phyloP scores from a whole-genome alignment of 495 filamentous ascomycete genomes.

The Penicillium pulvis region DNA sequence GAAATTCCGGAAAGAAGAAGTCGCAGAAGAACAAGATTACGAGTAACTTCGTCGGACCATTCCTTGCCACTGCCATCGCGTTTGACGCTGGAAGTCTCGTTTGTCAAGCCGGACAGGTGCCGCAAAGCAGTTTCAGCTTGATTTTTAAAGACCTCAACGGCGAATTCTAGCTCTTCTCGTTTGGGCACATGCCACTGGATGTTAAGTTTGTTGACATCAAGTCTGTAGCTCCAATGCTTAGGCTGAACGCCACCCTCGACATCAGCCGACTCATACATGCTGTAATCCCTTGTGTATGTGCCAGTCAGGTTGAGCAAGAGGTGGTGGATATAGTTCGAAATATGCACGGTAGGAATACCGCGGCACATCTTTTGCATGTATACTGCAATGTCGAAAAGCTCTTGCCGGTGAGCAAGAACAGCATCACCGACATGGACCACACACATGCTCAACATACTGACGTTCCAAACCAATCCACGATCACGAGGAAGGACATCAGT shows the following conservation, averaged over 20 bases:
- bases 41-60: conserved; percentile 95
- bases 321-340: conserved; percentile 97
- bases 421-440: conserved; percentile 93
- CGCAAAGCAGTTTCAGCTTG: conserved; percentile 70
- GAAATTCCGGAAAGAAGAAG: conserved; percentile 87
- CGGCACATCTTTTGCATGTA: conserved; percentile 96
- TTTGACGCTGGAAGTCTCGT: conserved; percentile 81
- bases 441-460: conserved; percentile 98
- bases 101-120: conserved; percentile 72
- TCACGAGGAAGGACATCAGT: conserved; percentile 92
- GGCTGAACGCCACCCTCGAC: conserved; percentile 58
- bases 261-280: conserved; percentile 74
- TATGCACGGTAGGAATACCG: conserved; percentile 90
- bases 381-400: conserved; percentile 86
- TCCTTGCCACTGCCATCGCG: conserved; percentile 94
- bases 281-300: conserved; percentile 88
- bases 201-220: conserved; percentile 70
- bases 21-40: conserved; percentile 83
- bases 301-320: conserved; percentile 95
- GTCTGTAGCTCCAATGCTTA: conserved; percentile 75
- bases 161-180: conserved; percentile 79
- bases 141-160: conserved; percentile 80
- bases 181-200: conserved; percentile 91
- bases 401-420: conserved; percentile 81
- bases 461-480: conserved; percentile 90